phyloP scores from a whole-genome alignment of 73 alveolate species.

The Uronychia setigera region DNA sequence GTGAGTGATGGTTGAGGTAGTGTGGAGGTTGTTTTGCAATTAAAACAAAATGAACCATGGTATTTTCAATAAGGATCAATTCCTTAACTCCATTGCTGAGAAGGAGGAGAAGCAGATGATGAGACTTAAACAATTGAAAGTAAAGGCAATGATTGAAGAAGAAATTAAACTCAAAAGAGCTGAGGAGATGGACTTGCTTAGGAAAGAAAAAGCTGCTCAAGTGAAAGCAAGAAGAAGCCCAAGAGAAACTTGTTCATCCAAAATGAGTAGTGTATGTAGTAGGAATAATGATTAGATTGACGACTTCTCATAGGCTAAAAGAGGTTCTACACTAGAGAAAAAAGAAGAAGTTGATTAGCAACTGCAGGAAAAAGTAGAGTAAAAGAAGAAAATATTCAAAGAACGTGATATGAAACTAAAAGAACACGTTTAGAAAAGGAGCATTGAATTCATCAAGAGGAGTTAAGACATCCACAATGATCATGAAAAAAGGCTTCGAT shows the following conservation, averaged over 20 bases:
- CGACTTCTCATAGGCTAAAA: not conserved
- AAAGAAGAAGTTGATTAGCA: not conserved
- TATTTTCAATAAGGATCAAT: too few species aligned
- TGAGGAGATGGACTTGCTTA: too few species aligned
- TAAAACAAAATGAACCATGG: too few species aligned
- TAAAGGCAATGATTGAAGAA: too few species aligned
- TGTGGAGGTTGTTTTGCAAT: too few species aligned
- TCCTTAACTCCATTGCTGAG: too few species aligned
- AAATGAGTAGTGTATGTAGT: not conserved
- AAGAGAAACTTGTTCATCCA: not conserved
- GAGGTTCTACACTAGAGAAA: not conserved
- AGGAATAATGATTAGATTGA: not conserved
- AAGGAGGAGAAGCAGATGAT: too few species aligned
- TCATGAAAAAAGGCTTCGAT: not conserved
- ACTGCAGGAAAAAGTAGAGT: not conserved
- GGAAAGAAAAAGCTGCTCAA: not conserved
- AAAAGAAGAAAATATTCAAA: not conserved
- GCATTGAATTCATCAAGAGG: not conserved
- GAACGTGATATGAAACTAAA: not conserved
- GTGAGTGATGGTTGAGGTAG: too few species aligned
- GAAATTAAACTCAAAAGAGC: too few species aligned
- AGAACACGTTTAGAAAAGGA: not conserved
- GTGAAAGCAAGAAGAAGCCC: not conserved
- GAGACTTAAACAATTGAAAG: too few species aligned
- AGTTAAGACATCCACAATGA: not conserved